A percentile compares a stretch with the other conserved stretches of the same genome.
phyloP scores from a whole-genome alignment of 768 basidiomycete genomes.

The Lentinula detonsa region DNA sequence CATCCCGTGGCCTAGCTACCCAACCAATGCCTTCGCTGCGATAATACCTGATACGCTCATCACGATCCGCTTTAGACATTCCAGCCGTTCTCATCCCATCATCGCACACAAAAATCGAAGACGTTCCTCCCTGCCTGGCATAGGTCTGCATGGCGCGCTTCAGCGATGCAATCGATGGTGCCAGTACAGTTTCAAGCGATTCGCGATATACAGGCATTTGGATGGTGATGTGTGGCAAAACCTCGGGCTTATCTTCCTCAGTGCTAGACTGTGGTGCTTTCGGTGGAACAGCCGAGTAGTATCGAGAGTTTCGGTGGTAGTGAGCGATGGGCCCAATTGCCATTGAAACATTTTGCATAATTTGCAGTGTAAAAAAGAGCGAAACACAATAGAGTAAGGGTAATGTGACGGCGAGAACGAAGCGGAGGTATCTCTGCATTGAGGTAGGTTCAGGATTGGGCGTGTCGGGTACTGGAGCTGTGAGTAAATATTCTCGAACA shows the following conservation, averaged over 20 bases:
- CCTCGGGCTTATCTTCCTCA: slow-evolving; percentile 23
- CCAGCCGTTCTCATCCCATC: slow-evolving; percentile 50
- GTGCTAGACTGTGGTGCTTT: slow-evolving; percentile 10
- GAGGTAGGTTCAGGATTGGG: neutral
- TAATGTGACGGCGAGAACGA: slow-evolving; percentile 51
- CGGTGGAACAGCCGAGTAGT: slow-evolving; percentile 68
- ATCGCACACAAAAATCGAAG: slow-evolving; percentile 72
- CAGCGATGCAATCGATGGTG: slow-evolving; percentile 65
- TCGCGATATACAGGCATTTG: slow-evolving; percentile 89
- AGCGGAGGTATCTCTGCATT: slow-evolving; percentile 36
- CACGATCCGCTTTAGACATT: slow-evolving; percentile 53
- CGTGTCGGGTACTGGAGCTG: slow-evolving; percentile 25
- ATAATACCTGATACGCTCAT: slow-evolving; percentile 64
- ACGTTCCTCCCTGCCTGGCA: slow-evolving; percentile 78
- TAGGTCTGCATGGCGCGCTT: slow-evolving; percentile 86
- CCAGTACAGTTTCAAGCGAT: slow-evolving; percentile 60
- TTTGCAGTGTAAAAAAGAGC: slow-evolving; percentile 72
- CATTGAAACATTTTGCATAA: slow-evolving; percentile 63
- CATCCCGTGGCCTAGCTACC: slow-evolving; percentile 73
- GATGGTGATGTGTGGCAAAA: slow-evolving; percentile 70
- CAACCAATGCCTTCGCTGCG: slow-evolving; percentile 68
- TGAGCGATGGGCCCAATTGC: slow-evolving; percentile 76
- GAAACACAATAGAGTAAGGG: slow-evolving; percentile 76
- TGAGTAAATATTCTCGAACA: slow-evolving; percentile 63
- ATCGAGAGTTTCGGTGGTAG: slow-evolving; percentile 73